Base-by-base conservation (phyloP, 2,329 filamentous ascomycete species). In the Fusarium chlamydosporum region DNA sequence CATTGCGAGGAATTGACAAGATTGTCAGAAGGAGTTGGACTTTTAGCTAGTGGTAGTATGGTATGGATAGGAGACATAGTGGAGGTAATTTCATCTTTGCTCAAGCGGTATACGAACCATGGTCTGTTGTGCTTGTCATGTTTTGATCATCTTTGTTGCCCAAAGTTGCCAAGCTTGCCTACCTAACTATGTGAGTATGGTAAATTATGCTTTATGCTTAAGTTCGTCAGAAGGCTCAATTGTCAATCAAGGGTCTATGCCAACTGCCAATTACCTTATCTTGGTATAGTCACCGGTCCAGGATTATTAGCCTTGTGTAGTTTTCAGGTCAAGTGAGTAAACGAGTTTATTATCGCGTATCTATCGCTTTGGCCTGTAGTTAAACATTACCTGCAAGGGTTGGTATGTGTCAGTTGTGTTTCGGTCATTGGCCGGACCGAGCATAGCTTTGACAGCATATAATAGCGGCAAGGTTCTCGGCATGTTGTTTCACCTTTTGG, bases 1-100 rank as follows among this genome's bases (percentile, higher is more conserved):
- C 34, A 53, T 64, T 67, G 55, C 34, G 34, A 56, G 56, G 27
- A 29, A 59, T n/a, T 48, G 48, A 65, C 38, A 51, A 41, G 65
- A 62, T 43, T 65, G 61, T 56, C 43, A 65, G 62, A 69, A 69
- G 52, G 53, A 68, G 67, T 67, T 46, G 67, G 64, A 68, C 56
- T 57, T 57, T 38, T 37, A 56, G 37, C 37, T 56, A 51, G 59
- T 48, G 43, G 42, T 54, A 37, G 42, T 56, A 37, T 42, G 38
- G 48, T 41, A 50, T 33, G 53, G 31, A 62, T n/a, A 51, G 35
- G 47, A 18, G 64, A 51, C 35, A 62, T 56, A 61, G 67, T 16
- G 67, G 67, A 68, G 65, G 67, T 71, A 71, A 68, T 70, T 64
- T 68, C 62, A 68, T 59, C 34, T 65, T 57, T 64, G 37, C 37